phyloP scores from a whole-genome alignment of 371 early-diverging fungal species.

The Actinomucor elegans region DNA sequence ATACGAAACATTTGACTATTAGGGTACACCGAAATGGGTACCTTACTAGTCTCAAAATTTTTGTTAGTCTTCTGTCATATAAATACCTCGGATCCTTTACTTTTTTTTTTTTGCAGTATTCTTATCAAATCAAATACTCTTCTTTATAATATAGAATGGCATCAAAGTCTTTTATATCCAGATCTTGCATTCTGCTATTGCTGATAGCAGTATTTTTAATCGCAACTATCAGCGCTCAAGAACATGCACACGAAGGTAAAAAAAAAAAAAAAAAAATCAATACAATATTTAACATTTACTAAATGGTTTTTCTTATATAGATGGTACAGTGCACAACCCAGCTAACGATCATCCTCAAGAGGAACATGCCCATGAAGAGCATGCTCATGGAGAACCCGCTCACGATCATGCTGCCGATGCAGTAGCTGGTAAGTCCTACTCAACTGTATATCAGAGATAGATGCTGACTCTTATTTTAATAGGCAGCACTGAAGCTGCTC shows the following conservation, averaged over 20 bases:
- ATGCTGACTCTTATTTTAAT: background rate
- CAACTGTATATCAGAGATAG: background rate
- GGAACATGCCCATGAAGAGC: background rate
- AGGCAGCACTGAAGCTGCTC: background rate
- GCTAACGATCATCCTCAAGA: too few species aligned
- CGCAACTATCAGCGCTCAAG: conserved; percentile 5
- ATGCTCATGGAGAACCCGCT: background rate
- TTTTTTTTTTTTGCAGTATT: background rate
- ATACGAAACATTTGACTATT: conserved; percentile 2
- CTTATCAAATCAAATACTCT: too few species aligned
- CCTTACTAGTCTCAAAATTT: background rate
- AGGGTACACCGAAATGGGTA: conserved; percentile 9
- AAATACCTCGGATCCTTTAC: background rate
- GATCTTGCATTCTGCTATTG: background rate
- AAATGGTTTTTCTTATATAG: background rate
- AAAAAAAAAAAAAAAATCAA: background rate
- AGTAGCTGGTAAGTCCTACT: background rate
- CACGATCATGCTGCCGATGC: background rate
- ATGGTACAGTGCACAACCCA: conserved; percentile 1
- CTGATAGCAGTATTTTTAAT: conserved; percentile 7
- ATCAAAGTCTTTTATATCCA: background rate
- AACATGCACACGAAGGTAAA: conserved; percentile 21
- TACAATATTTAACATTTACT: background rate
- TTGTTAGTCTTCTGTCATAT: background rate
- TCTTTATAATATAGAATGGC: conserved; percentile 5